phyloP scores from a whole-genome alignment of 139 green algal genomes.

The Eudorina sp. region DNA sequence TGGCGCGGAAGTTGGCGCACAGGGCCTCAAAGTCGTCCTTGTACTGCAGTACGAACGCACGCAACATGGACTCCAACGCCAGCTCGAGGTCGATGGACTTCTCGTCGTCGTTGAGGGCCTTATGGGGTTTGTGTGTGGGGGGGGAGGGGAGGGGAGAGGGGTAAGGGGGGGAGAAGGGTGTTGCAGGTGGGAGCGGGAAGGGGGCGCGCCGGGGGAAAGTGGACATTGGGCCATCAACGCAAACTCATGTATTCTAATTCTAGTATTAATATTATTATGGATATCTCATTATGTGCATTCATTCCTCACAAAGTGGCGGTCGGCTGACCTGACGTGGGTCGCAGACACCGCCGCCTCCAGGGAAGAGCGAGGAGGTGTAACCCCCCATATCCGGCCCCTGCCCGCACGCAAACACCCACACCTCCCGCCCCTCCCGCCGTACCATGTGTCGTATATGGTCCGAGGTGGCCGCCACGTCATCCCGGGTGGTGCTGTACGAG shows the following conservation, averaged over 20 bases:
- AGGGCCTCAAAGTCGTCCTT: conserved; percentile 47
- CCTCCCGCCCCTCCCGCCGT: not conserved
- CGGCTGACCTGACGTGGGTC: no score
- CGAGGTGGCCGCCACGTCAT: conserved; percentile 49
- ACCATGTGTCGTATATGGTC: conserved; percentile 51
- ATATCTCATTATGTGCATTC: no score
- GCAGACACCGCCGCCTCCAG: no score
- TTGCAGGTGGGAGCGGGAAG: not conserved
- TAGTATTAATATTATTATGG: no score
- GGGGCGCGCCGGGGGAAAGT: no score
- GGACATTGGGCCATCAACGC: no score
- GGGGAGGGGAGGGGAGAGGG: not conserved
- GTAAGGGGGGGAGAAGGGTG: not conserved
- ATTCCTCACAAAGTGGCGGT: no score
- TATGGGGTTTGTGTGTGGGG: not conserved
- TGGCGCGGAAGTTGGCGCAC: conserved; percentile 16
- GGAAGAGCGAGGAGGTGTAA: no score
- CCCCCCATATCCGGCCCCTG: no score
- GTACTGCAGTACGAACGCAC: conserved; percentile 49
- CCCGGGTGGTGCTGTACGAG: conserved; percentile 50
- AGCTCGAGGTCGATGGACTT: conserved; percentile 61
- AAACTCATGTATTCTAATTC: no score
- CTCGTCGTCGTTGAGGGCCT: conserved; percentile 58
- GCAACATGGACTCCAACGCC: conserved; percentile 51
- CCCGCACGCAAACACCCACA: not conserved